Conservation (phyloP, 1,284 basidiomycete genomes). For the Rhodotorula glutinis region DNA sequence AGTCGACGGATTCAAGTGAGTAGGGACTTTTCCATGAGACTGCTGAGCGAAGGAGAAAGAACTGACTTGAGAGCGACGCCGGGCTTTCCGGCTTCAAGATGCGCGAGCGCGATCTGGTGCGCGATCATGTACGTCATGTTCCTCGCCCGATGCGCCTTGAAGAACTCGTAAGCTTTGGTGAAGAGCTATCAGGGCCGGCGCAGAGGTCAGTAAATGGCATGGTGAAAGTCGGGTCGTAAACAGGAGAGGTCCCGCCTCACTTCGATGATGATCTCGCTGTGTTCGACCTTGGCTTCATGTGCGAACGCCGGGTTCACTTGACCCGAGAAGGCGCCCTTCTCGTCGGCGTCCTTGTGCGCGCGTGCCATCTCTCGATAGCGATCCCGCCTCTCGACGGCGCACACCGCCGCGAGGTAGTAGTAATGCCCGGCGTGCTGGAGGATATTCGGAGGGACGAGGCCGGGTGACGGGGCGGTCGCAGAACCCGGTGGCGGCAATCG, state of each 20-base stretch:
- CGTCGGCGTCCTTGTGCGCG: background rate
- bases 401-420: slow-evolving; percentile 79
- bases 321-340: background rate
- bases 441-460: slow-evolving; percentile 53
- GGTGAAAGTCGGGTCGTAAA: background rate
- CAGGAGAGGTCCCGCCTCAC: slow-evolving; percentile 49
- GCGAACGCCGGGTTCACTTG: slow-evolving; percentile 52
- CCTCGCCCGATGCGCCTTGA: slow-evolving; percentile 69
- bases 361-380: slow-evolving; percentile 59
- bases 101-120: slow-evolving; percentile 77
- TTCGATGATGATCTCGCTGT: slow-evolving; percentile 74
- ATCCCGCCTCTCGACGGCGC: slow-evolving; percentile 69
- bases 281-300: slow-evolving; percentile 87
- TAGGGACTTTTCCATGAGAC: too few relatives aligned
- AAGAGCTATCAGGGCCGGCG: slow-evolving; percentile 65
- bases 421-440: slow-evolving; percentile 87
- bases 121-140: slow-evolving; percentile 80
- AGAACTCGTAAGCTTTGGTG: slow-evolving; percentile 82
- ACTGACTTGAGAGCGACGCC: slow-evolving; percentile 74
- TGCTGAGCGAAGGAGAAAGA: background rate
- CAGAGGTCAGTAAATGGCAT: too few relatives aligned
- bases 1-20: background rate
- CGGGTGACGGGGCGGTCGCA: slow-evolving; percentile 38
- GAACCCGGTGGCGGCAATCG: background rate
- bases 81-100: slow-evolving; percentile 69